Evolutionary conservation across 345 rosid species (phyloP), one percentile per base, ranked within the genome.

Genomic region (Eucalyptus curtisii): DNA sequence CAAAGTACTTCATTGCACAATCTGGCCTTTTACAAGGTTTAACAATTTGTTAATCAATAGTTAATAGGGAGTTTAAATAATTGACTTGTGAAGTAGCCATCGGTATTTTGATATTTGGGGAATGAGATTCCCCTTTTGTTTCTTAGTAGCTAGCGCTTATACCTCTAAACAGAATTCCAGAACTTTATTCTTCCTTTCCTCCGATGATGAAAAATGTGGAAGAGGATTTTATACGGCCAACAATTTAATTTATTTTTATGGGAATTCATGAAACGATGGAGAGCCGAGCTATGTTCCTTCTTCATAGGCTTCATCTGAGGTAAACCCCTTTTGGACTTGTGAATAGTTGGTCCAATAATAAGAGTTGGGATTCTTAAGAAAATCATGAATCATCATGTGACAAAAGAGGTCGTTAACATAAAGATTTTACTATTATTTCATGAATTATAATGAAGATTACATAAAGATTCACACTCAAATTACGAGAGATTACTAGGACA

Each of bases 161-260:
- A 37, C 81, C 27, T 10, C 25, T 71, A 10, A 71, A 19, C 45
- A 17, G 1, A 71, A 2, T 1, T 71, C 27, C 14, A 37, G 1
- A 33, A 33, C 4, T 10, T 5, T 33, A 2, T 5, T 68, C 79
- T 6, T 68, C 40, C 42, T 15, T 66, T 31, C 22, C 24, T 31
- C 22, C 5, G 0, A 8, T 16, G 42, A 31, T 10, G 24, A 4
- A 1, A 31, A 66, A 16, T 31, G 2, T 64, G 1, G 19, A 64
- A 64, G 71, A 66, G 11, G 22, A 5, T 66, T 1, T 64, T n/a
- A 7, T n/a, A 15, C 14, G 9, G 76, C 76, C 40, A n/a, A 64
- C 10, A 30, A 3, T 13, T 13, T 64, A 64, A 64, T 0, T 0
- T n/a, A 0, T 64, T 64, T 30, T 64, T 0, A 0, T 61, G 14